Conservation (phyloP, 257 asterid species). For the Primulina eburnea region DNA sequence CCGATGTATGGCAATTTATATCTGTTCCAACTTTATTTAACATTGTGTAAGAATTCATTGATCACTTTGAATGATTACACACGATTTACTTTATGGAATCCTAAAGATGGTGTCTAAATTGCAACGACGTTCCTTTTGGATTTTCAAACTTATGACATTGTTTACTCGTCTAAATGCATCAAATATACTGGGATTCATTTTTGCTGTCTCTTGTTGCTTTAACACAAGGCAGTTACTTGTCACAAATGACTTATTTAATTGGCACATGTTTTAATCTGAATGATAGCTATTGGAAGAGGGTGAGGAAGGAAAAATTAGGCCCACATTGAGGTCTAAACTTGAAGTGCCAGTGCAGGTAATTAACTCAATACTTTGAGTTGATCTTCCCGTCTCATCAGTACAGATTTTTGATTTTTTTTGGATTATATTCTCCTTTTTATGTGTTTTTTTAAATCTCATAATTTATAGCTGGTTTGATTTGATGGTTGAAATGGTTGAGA, state of each 20-base stretch:
- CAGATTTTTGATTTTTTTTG: conserved; percentile 10
- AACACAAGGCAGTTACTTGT: neutral
- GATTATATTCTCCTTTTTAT: conserved; percentile 16
- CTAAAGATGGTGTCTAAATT: neutral
- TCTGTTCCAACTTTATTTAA: conserved; percentile 2
- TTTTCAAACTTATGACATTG: neutral
- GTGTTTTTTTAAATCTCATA: conserved; percentile 10
- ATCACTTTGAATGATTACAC: neutral
- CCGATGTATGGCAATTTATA: conserved; percentile 11
- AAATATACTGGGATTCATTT: neutral
- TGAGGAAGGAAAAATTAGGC: conserved; percentile 77
- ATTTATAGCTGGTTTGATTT: neutral
- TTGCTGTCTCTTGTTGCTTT: neutral
- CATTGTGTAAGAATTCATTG: neutral
- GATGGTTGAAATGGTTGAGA: conserved; percentile 4
- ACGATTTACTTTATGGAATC: neutral
- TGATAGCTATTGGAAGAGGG: conserved; percentile 90
- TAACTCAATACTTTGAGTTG: conserved; percentile 13
- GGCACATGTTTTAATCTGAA: conserved; percentile 19
- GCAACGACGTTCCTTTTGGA: neutral
- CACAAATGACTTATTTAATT: conserved; percentile 19
- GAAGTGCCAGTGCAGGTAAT: conserved; percentile 97
- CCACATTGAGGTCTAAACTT: conserved; percentile 76
- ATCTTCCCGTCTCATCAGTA: conserved; percentile 17
- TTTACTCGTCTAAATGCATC: neutral